Evolutionary conservation across 75 land plant species (phyloP).

Genomic region (Picea sitchensis): DNA sequence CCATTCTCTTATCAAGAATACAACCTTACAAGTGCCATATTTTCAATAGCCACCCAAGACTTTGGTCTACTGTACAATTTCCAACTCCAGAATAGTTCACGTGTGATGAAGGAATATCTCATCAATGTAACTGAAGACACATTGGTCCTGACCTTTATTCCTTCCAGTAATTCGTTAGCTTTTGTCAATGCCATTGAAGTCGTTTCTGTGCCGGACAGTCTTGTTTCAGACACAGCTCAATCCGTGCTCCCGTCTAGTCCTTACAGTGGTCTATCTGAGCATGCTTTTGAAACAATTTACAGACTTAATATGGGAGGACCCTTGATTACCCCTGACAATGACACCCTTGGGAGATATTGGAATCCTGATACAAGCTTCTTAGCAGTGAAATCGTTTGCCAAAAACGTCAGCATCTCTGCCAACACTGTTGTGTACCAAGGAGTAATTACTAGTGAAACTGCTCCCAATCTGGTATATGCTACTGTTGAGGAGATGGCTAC

Average conservation of each 20-base stretch:
- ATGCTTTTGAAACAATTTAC: constrained; percentile 55
- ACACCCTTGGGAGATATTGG: constrained; percentile 70
- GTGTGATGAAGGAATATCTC: constrained; percentile 64
- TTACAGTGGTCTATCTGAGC: constrained; percentile 22
- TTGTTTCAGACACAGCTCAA: constrained; percentile 37
- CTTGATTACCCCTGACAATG: constrained; percentile 47
- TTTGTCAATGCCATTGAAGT: constrained; percentile 81
- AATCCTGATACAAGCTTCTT: constrained; percentile 33
- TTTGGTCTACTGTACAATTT: constrained; percentile 54
- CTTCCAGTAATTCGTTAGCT: constrained; percentile 48
- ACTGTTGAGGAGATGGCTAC: constrained; percentile 58
- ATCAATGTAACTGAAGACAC: constrained; percentile 43
- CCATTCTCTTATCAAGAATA: constrained; percentile 34
- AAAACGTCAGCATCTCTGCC: constrained; percentile 18
- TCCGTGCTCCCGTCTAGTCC: constrained; percentile 57
- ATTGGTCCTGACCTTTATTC: constrained; percentile 50
- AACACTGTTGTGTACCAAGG: constrained; percentile 23
- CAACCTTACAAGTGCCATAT: constrained; percentile 39
- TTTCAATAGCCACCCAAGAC: constrained; percentile 52
- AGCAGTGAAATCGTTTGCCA: constrained; percentile 21
- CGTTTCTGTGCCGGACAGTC: constrained; percentile 55
- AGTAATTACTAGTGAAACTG: constrained; percentile 31
- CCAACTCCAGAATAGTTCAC: not conserved
- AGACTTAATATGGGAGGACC: constrained; percentile 86
- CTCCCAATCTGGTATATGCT: constrained; percentile 68